Percentiles rank a stretch among this genome's conserved stretches.
Conservation (phyloP, 139 green algal genomes). For the Picochlorum costavermella region DNA sequence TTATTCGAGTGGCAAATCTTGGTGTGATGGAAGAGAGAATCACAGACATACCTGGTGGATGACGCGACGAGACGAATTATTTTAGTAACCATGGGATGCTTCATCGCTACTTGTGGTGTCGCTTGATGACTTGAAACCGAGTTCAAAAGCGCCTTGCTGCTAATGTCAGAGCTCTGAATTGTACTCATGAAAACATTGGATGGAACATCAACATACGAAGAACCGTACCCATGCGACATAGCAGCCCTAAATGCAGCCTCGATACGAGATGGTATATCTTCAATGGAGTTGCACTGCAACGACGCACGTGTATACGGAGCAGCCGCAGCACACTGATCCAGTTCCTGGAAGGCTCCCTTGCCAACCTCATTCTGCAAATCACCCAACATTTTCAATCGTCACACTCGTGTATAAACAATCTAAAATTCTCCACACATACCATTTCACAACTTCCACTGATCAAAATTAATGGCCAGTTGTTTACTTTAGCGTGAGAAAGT, state of each 20-base stretch:
- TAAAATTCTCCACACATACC: neutral
- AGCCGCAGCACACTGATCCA: constrained; percentile 62
- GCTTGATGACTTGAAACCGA: no score
- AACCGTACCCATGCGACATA: constrained; percentile 44
- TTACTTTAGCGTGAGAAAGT: constrained; percentile 52
- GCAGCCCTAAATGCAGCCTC: constrained; percentile 35
- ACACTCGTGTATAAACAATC: neutral
- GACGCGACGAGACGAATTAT: neutral
- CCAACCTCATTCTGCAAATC: constrained; percentile 41
- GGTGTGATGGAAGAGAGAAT: no score
- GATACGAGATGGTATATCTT: constrained; percentile 32
- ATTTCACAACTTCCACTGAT: constrained; percentile 52
- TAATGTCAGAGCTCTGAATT: constrained; percentile 1
- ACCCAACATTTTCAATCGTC: constrained; percentile 12
- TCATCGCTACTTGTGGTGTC: no score
- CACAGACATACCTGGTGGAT: neutral
- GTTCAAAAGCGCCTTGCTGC: no score
- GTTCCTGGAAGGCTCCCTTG: constrained; percentile 76
- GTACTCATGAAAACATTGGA: constrained; percentile 52
- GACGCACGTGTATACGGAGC: constrained; percentile 50
- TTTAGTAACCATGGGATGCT: no score
- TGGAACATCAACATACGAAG: constrained; percentile 66
- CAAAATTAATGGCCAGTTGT: constrained; percentile 74
- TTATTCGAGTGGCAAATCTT: neutral
- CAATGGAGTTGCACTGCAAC: constrained; percentile 1